Evolutionary conservation across 2,329 filamentous ascomycete genomes (phyloP), one percentile per base, ranked within the genome.

Genomic region (Xylaria sp.): DNA sequence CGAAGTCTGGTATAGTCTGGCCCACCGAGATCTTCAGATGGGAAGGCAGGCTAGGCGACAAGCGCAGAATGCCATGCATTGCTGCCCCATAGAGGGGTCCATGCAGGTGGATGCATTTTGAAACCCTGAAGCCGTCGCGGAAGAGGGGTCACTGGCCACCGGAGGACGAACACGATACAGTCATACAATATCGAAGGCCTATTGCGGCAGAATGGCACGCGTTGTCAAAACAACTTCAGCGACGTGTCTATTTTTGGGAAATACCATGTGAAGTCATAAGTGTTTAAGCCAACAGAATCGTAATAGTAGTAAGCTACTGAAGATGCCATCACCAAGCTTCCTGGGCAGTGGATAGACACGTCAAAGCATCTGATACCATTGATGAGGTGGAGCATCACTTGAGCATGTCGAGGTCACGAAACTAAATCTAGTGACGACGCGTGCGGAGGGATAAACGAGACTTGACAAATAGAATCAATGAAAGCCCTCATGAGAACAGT

Each of bases 71-170:
- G 62, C 64, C 60, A 71, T 70, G 70, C 70, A 72, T 72, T 70
- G 68, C 68, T 70, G 63, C 68, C 68, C 70, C 68, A 67, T 67
- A 65, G 69, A 71, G 60, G 69, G 69, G 63, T 68, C 66, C 46
- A 65, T 67, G 65, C 58, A 66, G 46, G 69, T 67, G 67, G 67
- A 41, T 58, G 34, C 66, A 52, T 53, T 52, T 59, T 32, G 41
- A 46, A 60, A 61, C 43, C 53, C 58, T 50, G 53, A 41, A 53
- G 45, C 60, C 39, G 60, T 67, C 36, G 43, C 58, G 59, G 25
- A 65, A 57, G 63, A 71, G 67, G 67, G 69, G 69, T 56, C 28
- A 39, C 36, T 53, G 50, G 55, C 67, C 65, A 70, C 57, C 67
- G 34, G 36, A 62, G 12, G 20, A 39, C 56, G 39, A 61, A 71